These are phyloP conservation scores for Gynochthodes officinalis DNA, from an alignment of 257 asterid genomes.

Conservation along the genomic window DNA sequence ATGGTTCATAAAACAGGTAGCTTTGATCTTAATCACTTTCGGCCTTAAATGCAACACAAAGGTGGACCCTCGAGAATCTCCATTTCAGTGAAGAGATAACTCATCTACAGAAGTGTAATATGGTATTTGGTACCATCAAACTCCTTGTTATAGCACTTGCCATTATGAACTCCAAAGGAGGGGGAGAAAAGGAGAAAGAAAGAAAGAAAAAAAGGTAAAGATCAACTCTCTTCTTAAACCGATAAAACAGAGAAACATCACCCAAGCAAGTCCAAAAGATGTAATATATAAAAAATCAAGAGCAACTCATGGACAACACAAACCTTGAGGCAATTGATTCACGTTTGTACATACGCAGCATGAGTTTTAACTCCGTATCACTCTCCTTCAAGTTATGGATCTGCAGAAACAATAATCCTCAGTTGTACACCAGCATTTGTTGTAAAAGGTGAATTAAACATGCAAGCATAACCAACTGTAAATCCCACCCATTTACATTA, in stretches of 20 bases:
- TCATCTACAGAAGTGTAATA: neutral
- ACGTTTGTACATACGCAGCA: constrained; percentile 62
- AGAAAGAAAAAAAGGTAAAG: too few species aligned
- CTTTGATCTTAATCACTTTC: neutral
- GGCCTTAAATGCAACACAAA: neutral
- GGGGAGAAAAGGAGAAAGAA: too few species aligned
- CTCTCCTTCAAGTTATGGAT: constrained; percentile 62
- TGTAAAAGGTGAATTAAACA: neutral
- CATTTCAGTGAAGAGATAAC: neutral
- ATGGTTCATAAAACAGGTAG: neutral
- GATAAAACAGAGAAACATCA: neutral
- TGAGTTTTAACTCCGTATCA: constrained; percentile 61
- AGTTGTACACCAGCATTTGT: neutral
- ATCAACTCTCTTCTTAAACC: neutral
- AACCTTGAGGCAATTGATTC: constrained; percentile 80
- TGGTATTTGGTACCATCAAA: neutral
- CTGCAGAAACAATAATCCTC: constrained; percentile 35
- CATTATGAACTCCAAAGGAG: neutral
- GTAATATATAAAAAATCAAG: constrained; percentile 15
- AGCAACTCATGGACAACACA: constrained; percentile 11
- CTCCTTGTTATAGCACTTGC: neutral
- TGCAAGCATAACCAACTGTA: neutral
- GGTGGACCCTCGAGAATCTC: neutral
- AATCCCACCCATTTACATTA: neutral
- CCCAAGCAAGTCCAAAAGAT: constrained; percentile 1